Percentiles rank a stretch among this genome's conserved stretches.
These are phyloP conservation scores for Stemphylium lycopersici DNA, from an alignment of 2,329 filamentous ascomycete species.

Conservation along the genomic window DNA sequence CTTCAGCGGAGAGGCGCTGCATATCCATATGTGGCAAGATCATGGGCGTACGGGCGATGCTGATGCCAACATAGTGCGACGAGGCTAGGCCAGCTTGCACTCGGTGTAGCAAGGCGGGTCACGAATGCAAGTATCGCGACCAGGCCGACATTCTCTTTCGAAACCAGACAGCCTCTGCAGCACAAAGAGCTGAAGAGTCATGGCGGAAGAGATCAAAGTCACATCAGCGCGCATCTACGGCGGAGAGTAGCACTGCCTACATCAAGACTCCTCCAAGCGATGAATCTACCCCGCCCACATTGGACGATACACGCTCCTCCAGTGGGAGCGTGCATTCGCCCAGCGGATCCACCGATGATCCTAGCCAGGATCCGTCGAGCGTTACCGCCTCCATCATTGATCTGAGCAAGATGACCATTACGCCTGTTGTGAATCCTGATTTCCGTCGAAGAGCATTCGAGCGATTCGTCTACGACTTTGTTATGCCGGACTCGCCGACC, in stretches of 20 bases:
- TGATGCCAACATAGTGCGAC: constrained; percentile 34
- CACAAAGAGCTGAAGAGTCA: constrained; percentile 42
- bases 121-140: constrained; percentile 44
- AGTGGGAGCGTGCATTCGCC: constrained; percentile 11
- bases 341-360: constrained; percentile 4
- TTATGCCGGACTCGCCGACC: constrained; percentile 26
- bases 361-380: not conserved
- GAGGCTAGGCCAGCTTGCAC: constrained; percentile 39
- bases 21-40: not conserved
- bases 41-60: not conserved
- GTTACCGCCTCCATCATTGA: not conserved
- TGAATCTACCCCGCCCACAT: constrained; percentile 13
- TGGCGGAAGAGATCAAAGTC: constrained; percentile 44
- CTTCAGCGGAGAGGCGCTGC: too few species aligned
- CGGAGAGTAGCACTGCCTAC: constrained; percentile 16
- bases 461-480: constrained; percentile 43
- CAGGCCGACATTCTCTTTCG: constrained; percentile 42
- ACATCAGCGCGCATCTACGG: constrained; percentile 21
- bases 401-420: constrained; percentile 23
- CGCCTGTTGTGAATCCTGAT: constrained; percentile 20
- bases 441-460: constrained; percentile 36
- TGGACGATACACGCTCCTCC: constrained; percentile 12
- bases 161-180: constrained; percentile 43
- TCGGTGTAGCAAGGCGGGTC: constrained; percentile 35
- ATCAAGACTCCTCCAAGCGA: constrained; percentile 21